These are phyloP conservation scores for Escovopsis sp. DNA, from an alignment of 2,329 filamentous ascomycete genomes.

Conservation along the genomic window DNA sequence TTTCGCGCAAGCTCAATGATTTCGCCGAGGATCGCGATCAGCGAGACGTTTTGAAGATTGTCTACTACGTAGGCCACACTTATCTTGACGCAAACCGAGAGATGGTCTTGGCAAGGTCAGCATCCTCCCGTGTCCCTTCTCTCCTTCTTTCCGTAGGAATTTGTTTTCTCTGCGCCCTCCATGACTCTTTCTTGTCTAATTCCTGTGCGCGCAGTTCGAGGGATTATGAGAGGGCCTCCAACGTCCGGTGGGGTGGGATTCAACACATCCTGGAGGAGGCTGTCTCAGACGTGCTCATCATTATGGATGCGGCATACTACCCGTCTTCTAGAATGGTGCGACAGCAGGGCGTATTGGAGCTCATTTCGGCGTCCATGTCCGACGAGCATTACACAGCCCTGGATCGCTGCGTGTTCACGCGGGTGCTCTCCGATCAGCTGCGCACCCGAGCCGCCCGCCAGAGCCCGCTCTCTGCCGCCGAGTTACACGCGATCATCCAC, in stretches of 20 bases:
- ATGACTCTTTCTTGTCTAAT: neutral
- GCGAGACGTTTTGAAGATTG: slow-evolving; percentile 41
- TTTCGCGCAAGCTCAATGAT: slow-evolving; percentile 33
- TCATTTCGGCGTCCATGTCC: slow-evolving; percentile 39
- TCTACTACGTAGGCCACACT: slow-evolving; percentile 42
- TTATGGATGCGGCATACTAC: slow-evolving; percentile 45
- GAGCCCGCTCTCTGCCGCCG: slow-evolving; percentile 32
- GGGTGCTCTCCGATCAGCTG: slow-evolving; percentile 32
- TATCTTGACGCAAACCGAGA: slow-evolving; percentile 39
- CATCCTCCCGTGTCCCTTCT: neutral
- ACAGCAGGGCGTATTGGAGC: slow-evolving; percentile 37
- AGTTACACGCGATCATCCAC: slow-evolving; percentile 38
- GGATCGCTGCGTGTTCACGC: slow-evolving; percentile 37
- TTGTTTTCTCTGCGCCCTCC: neutral
- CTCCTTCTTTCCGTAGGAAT: too few species aligned
- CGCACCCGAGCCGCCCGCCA: slow-evolving; percentile 29
- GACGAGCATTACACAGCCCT: slow-evolving; percentile 33
- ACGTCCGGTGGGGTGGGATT: slow-evolving; percentile 39
- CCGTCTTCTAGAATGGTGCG: slow-evolving; percentile 36
- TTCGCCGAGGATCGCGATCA: slow-evolving; percentile 38
- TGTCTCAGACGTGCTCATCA: slow-evolving; percentile 37
- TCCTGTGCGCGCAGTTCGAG: slow-evolving; percentile 25
- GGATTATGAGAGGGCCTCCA: slow-evolving; percentile 27
- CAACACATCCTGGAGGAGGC: slow-evolving; percentile 42
- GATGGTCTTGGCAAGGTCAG: slow-evolving; percentile 42